phyloP scores from a whole-genome alignment of 2,329 filamentous ascomycete species.

The Pseudogymnoascus sp. region DNA sequence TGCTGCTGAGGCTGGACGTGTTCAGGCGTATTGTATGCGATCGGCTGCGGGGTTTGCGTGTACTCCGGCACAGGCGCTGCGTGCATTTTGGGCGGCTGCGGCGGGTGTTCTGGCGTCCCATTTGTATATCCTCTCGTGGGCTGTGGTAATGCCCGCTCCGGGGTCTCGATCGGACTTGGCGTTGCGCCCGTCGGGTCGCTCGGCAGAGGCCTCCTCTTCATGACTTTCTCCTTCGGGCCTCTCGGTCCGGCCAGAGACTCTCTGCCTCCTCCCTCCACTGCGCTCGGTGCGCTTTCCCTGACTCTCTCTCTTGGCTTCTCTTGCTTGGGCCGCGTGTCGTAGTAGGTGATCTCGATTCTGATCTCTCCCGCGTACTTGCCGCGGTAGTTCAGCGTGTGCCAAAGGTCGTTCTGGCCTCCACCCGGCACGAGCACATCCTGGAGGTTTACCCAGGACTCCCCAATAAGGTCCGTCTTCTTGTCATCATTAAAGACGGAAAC shows the following conservation, averaged over 20 bases:
- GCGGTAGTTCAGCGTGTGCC: conserved; percentile 80
- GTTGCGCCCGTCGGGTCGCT: conserved; percentile 56
- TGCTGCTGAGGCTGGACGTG: conserved; percentile 18
- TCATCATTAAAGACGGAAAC: conserved; percentile 97
- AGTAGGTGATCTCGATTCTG: conserved; percentile 91
- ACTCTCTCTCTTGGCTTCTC: conserved; percentile 57
- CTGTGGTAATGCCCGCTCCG: background rate
- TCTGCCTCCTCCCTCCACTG: conserved; percentile 28
- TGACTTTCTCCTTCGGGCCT: conserved; percentile 45
- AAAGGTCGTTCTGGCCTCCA: conserved; percentile 88
- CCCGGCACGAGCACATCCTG: conserved; percentile 72
- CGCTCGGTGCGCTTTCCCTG: conserved; percentile 19
- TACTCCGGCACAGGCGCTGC: background rate
- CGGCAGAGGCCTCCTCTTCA: conserved; percentile 79
- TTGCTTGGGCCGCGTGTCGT: conserved; percentile 76
- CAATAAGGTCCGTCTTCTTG: conserved; percentile 94
- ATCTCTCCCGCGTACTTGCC: conserved; percentile 96
- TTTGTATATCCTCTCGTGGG: background rate
- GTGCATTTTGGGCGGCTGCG: background rate
- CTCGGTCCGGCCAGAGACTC: conserved; percentile 31
- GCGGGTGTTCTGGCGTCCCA: background rate
- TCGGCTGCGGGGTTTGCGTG: background rate
- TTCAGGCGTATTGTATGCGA: background rate
- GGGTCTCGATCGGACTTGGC: conserved; percentile 30
- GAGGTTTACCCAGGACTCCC: conserved; percentile 84